These are phyloP conservation scores for Globisporangium rhizosaccharum DNA, from an alignment of 352 stramenopile genomes.

Conservation along the genomic window DNA sequence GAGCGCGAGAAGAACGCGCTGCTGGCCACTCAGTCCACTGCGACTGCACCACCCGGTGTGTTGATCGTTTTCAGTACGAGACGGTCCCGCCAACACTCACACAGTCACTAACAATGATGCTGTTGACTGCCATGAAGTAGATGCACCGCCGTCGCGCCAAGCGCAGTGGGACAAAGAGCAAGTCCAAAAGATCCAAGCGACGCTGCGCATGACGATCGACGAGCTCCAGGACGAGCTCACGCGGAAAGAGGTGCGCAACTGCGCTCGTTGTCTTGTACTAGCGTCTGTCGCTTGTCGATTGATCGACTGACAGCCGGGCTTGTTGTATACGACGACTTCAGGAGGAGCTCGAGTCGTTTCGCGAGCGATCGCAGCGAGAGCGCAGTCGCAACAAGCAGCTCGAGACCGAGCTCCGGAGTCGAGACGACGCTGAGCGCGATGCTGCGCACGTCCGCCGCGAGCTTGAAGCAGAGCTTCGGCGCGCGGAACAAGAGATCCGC, in stretches of 20 bases:
- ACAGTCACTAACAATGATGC: no score
- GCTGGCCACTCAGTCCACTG: constrained; percentile 10
- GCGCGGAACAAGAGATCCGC: constrained; percentile 46
- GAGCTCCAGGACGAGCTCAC: constrained; percentile 77
- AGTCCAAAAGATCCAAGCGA: constrained; percentile 61
- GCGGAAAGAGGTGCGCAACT: constrained; percentile 40
- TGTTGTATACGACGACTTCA: not conserved
- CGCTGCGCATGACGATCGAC: constrained; percentile 62
- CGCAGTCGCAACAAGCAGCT: constrained; percentile 49
- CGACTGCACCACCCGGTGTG: not conserved
- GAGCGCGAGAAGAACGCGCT: constrained; percentile 66
- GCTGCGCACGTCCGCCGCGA: constrained; percentile 31
- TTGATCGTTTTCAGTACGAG: not conserved
- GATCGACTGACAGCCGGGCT: not conserved
- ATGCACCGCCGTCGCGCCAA: constrained; percentile 14
- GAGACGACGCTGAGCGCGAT: constrained; percentile 30
- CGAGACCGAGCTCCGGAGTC: constrained; percentile 36
- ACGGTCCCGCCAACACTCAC: not conserved
- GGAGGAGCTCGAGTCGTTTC: constrained; percentile 39
- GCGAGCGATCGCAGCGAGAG: constrained; percentile 48
- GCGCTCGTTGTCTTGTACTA: not conserved
- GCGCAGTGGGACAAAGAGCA: constrained; percentile 70
- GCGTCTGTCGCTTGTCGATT: not conserved
- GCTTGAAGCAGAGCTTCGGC: constrained; percentile 47
- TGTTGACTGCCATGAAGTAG: not conserved